phyloP scores from a whole-genome alignment of 2,329 filamentous ascomycete species.

The Geoglossum cookeanum region DNA sequence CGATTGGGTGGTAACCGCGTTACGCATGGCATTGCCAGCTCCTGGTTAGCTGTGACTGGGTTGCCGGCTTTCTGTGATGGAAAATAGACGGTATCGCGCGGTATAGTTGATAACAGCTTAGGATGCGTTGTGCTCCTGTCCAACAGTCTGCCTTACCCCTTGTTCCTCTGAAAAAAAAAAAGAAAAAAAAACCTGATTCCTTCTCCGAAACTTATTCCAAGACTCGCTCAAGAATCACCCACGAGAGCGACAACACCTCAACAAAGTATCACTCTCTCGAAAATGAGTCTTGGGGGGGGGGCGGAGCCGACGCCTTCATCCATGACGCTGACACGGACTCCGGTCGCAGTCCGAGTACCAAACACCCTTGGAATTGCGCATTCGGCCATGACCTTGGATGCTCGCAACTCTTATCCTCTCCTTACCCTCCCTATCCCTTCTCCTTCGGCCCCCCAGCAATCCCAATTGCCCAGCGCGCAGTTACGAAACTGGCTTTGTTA shows the following conservation, averaged over 20 bases:
- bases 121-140: too few relatives aligned
- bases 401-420: background rate
- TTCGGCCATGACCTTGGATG: background rate
- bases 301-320: background rate
- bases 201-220: too few relatives aligned
- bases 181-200: too few relatives aligned
- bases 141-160: too few relatives aligned
- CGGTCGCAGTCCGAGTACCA: background rate
- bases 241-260: background rate
- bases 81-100: too few relatives aligned
- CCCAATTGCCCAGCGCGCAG: background rate
- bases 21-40: too few relatives aligned
- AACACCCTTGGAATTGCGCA: background rate
- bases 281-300: background rate
- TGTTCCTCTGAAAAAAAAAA: too few relatives aligned
- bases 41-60: too few relatives aligned
- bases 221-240: too few relatives aligned
- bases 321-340: background rate
- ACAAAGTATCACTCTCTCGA: background rate
- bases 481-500: background rate
- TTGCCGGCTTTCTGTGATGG: too few relatives aligned
- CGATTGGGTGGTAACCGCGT: too few relatives aligned
- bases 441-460: background rate
- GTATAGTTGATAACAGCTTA: too few relatives aligned
- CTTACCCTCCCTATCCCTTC: background rate